Conservation (phyloP, 1,284 basidiomycete species). For the Ustilago hordei region DNA sequence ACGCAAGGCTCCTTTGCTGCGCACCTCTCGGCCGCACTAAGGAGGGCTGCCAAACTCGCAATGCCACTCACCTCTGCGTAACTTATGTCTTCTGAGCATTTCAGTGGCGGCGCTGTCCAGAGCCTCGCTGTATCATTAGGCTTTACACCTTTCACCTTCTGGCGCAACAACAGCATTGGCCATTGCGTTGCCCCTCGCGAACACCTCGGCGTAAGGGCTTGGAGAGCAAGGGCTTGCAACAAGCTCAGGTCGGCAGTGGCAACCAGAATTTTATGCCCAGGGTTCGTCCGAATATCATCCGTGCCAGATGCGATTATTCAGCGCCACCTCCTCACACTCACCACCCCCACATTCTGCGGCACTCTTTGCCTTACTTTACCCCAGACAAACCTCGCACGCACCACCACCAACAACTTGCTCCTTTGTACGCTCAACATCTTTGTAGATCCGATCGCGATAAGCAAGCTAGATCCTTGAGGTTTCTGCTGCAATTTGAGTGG, state of each 20-base stretch:
- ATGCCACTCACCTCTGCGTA: not conserved
- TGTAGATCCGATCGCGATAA: conserved; percentile 21
- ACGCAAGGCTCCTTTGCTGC: not conserved
- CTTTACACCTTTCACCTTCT: not conserved
- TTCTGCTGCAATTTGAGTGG: no score
- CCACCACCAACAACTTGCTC: not conserved
- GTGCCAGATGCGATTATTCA: conserved; percentile 3
- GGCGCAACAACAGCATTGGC: not conserved
- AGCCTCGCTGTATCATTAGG: not conserved
- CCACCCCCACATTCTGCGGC: conserved; percentile 6
- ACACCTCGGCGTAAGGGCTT: not conserved
- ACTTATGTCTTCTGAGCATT: not conserved
- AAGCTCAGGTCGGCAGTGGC: not conserved
- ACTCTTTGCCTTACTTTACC: not conserved
- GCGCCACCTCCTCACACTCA: not conserved
- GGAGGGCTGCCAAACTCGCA: not conserved
- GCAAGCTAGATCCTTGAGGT: not conserved
- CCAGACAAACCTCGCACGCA: not conserved
- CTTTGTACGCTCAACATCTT: not conserved
- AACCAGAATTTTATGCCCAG: conserved; percentile 14
- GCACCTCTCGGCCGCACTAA: not conserved
- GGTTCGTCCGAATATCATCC: conserved; percentile 25
- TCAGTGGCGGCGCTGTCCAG: not conserved
- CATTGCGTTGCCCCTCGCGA: not conserved
- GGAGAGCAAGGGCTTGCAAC: not conserved